phyloP scores from a whole-genome alignment of 106 monocot genomes.

The Triglochin maritima region DNA sequence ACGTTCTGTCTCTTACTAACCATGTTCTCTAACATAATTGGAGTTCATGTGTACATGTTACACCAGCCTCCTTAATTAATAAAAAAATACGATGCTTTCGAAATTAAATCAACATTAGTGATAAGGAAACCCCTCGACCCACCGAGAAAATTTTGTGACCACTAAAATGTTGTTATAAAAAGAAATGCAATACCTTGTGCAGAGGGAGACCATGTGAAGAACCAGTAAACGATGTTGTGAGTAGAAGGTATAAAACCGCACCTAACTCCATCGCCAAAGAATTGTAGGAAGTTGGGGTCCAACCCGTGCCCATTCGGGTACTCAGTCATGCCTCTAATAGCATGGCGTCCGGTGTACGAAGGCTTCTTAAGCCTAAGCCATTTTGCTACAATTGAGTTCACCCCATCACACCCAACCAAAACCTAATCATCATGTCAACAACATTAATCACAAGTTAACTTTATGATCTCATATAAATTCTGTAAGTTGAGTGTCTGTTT shows the following conservation, averaged over 20 bases:
- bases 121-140: too few relatives aligned
- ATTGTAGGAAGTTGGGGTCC: conserved; percentile 10
- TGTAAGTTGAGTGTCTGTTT: too few relatives aligned
- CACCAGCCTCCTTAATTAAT: too few relatives aligned
- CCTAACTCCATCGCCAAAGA: conserved; percentile 6
- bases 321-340: conserved; percentile 7
- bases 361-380: conserved; percentile 16
- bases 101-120: too few relatives aligned
- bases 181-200: neutral
- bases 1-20: too few relatives aligned
- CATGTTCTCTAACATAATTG: too few relatives aligned
- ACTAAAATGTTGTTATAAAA: too few relatives aligned
- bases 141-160: too few relatives aligned
- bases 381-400: conserved; percentile 20
- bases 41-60: too few relatives aligned
- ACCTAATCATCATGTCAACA: conserved; percentile 3
- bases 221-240: conserved; percentile 17
- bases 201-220: conserved; percentile 13
- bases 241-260: conserved; percentile 8
- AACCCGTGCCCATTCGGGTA: conserved; percentile 17
- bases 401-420: conserved; percentile 21
- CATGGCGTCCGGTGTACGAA: conserved; percentile 6
- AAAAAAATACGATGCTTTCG: too few relatives aligned
- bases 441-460: too few relatives aligned
- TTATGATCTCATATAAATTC: too few relatives aligned